A percentile compares a stretch with the other conserved stretches of the same genome.
Evolutionary conservation across 1,284 basidiomycete genomes (phyloP).

Genomic region (Ceratobasidium papillatum): DNA sequence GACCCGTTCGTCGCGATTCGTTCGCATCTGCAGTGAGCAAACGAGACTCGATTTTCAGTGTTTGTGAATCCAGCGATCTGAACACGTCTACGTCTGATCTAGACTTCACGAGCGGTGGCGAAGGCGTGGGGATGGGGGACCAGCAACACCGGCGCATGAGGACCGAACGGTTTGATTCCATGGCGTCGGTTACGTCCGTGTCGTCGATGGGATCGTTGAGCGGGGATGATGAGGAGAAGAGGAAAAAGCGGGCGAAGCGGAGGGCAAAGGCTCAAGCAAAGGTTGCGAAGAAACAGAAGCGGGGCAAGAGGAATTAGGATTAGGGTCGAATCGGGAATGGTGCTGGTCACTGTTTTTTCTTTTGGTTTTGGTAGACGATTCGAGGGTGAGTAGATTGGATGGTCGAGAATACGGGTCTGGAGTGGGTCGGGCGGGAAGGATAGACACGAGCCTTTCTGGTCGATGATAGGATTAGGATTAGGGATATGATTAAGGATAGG

Average conservation of each 20-base stretch:
- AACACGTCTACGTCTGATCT: conserved; percentile 35
- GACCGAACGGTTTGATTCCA: conserved; percentile 5
- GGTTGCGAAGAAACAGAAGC: conserved; percentile 32
- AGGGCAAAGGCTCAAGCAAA: conserved; percentile 23
- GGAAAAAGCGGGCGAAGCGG: conserved; percentile 28
- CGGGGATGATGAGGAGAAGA: conserved; percentile 30
- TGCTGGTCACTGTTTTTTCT: neutral
- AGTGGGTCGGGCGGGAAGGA: conserved; percentile 6
- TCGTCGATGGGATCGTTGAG: conserved; percentile 4
- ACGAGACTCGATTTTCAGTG: conserved; percentile 34
- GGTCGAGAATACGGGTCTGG: neutral
- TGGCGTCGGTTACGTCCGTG: neutral
- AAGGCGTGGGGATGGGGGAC: conserved; percentile 15
- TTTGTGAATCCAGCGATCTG: conserved; percentile 25
- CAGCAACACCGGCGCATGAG: neutral
- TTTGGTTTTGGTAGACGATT: neutral
- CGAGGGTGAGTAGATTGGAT: neutral
- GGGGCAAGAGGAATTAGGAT: conserved; percentile 31
- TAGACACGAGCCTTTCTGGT: neutral
- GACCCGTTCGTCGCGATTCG: conserved; percentile 18
- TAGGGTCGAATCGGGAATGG: no score
- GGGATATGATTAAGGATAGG: neutral
- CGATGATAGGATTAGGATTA: neutral
- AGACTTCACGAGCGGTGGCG: conserved; percentile 31
- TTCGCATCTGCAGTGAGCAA: conserved; percentile 39